Evolutionary conservation across 805 yeast genomes (phyloP), one percentile per base, ranked within the genome.

Genomic region (Diddensiella caesifluorescens): DNA sequence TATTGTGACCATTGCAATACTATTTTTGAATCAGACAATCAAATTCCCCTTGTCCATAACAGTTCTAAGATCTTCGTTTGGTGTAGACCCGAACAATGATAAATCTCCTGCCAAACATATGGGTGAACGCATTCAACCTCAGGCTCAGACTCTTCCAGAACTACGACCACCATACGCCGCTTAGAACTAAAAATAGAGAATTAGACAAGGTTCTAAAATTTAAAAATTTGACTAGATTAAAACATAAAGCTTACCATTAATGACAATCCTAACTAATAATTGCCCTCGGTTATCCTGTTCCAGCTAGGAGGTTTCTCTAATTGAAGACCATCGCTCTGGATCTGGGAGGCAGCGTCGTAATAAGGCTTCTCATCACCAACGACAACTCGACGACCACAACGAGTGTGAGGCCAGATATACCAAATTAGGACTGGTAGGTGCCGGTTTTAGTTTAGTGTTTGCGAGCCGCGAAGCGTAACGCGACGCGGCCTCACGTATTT

Each of bases 1-100:
- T n/a, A n/a, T 64, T 63, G 63, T 60, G 67, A 62, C 65, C 66
- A 63, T 64, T 68, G 64, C 67, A 62, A 64, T 64, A 68, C 68
- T 61, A 64, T 64, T 67, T 64, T 63, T 64, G 61, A 64, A 63
- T 62, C 63, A 63, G 67, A 63, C 68, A 63, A 67, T 63, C 67
- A 63, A 66, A 63, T 63, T 62, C 66, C 67, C 67, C 67, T 62
- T 52, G 56, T 52, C 56, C 56, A 56, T 52, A 52, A 55, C 55
- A 52, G 55, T 52, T 52, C 54, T 49, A 45, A 49, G 50, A 41
- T 50, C 52, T 43, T 46, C 42, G 55, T 44, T 51, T 42, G 46
- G 42, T 45, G 49, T 51, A 45, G 45, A 46, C 40, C 51, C 35
- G 55, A 47, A 12, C 27, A 12, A 25, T n/a, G n/a, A n/a, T n/a